Percentiles rank a stretch among this genome's conserved stretches.
Conservation (phyloP, 169 alveolate species). For the Babesia divergens region DNA sequence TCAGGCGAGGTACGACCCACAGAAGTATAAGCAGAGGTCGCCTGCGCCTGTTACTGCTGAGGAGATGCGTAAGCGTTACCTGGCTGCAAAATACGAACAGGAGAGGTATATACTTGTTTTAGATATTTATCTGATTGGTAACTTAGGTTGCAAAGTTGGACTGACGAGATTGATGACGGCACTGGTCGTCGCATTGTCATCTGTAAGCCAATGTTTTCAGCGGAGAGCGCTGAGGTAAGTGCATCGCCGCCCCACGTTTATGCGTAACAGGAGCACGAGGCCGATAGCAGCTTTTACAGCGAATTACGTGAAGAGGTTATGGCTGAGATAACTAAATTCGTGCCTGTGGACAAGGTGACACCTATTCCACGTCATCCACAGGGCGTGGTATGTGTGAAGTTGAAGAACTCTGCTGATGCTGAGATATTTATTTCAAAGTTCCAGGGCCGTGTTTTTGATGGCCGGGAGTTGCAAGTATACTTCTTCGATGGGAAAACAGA, state of each 20-base stretch:
- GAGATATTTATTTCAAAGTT: constrained; percentile 73
- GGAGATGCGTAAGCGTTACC: constrained; percentile 70
- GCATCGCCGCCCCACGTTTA: background rate
- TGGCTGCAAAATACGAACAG: constrained; percentile 75
- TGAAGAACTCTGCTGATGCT: constrained; percentile 80
- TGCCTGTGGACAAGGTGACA: constrained; percentile 54
- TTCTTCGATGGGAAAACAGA: constrained; percentile 85
- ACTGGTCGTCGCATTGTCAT: constrained; percentile 71
- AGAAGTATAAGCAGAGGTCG: constrained; percentile 24
- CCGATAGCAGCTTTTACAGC: constrained; percentile 57
- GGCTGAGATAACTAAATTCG: constrained; percentile 59
- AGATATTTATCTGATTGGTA: background rate
- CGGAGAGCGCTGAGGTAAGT: constrained; percentile 67
- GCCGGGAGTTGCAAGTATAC: constrained; percentile 77
- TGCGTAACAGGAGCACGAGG: constrained; percentile 35
- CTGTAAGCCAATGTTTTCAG: constrained; percentile 73
- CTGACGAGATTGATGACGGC: constrained; percentile 69
- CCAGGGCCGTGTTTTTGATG: constrained; percentile 75
- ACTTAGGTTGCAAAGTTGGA: constrained; percentile 69
- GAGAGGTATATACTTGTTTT: constrained; percentile 31
- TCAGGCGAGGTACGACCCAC: constrained; percentile 68
- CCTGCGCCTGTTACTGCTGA: constrained; percentile 52
- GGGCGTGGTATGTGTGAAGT: constrained; percentile 82
- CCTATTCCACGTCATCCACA: constrained; percentile 81
- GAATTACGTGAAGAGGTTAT: constrained; percentile 57